Percentiles rank a stretch among this genome's conserved stretches.
Evolutionary conservation across 176 grass and related monocot genomes (phyloP).

Genomic region (Ananas comosus): DNA sequence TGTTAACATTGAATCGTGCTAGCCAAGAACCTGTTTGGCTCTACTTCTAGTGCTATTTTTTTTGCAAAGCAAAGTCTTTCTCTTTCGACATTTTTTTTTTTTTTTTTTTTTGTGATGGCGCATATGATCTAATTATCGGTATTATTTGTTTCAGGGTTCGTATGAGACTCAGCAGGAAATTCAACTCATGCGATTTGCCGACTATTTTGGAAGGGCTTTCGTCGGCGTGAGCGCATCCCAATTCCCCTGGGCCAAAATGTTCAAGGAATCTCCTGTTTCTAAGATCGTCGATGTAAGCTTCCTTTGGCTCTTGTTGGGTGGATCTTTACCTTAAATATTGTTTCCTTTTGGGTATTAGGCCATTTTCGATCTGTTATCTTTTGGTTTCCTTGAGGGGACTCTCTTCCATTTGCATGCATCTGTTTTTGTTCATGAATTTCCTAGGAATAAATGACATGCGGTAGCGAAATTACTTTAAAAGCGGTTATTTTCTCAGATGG

Average conservation of each 20-base stretch:
- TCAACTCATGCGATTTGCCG: constrained; percentile 95
- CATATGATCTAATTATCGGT: background rate
- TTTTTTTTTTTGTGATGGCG: constrained; percentile 5
- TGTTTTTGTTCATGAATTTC: no score
- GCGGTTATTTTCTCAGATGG: no score
- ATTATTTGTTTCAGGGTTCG: constrained; percentile 38
- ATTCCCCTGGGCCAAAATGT: constrained; percentile 92
- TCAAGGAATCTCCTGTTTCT: constrained; percentile 75
- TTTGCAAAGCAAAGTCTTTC: no score
- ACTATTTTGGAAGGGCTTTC: constrained; percentile 81
- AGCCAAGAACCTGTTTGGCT: no score
- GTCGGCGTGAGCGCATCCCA: constrained; percentile 60
- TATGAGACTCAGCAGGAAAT: constrained; percentile 83
- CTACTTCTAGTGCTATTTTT: no score
- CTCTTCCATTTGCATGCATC: no score
- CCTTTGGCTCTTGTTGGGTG: background rate
- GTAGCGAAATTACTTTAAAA: no score
- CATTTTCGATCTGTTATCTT: no score
- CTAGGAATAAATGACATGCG: background rate
- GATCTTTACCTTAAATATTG: background rate
- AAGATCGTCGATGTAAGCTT: constrained; percentile 84
- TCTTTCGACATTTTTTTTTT: background rate
- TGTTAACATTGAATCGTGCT: background rate
- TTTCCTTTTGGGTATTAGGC: background rate
- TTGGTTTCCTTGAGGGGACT: no score